Conservation (phyloP, 1,284 basidiomycete species). For the Pyrrhoderma noxium region DNA sequence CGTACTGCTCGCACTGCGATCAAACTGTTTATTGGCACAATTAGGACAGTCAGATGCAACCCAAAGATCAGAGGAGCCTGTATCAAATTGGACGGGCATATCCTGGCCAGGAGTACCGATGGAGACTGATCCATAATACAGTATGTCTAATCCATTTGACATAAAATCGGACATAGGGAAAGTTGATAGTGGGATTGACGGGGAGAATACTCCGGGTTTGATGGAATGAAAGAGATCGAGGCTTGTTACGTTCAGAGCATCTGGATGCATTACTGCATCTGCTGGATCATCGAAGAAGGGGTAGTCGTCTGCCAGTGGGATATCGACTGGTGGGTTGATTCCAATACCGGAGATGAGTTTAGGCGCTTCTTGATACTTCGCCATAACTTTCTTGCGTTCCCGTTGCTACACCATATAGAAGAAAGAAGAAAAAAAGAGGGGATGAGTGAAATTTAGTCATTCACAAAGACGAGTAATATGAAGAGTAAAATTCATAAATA, state of each 20-base stretch:
- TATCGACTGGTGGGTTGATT: slow-evolving; percentile 28
- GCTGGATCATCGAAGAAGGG: slow-evolving; percentile 20
- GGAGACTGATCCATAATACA: slow-evolving; percentile 43
- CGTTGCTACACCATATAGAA: slow-evolving; percentile 21
- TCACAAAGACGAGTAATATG: too few species aligned
- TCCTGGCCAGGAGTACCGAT: slow-evolving; percentile 43
- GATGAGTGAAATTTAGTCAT: too few species aligned
- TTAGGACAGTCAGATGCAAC: slow-evolving; percentile 35
- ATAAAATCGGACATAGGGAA: slow-evolving; percentile 36
- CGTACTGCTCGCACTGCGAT: slow-evolving; percentile 33
- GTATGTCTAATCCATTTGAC: slow-evolving; percentile 33
- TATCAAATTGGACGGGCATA: slow-evolving; percentile 48
- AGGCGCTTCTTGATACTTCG: slow-evolving; percentile 33
- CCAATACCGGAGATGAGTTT: slow-evolving; percentile 31
- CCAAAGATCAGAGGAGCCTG: slow-evolving; percentile 56
- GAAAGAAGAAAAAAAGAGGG: background rate
- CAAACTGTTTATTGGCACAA: slow-evolving; percentile 36
- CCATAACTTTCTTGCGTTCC: slow-evolving; percentile 27
- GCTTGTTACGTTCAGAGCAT: too few species aligned
- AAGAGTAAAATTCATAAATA: too few species aligned
- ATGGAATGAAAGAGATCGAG: background rate
- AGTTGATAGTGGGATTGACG: slow-evolving; percentile 18
- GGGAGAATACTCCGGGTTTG: slow-evolving; percentile 15
- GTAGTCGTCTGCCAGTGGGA: slow-evolving; percentile 24
- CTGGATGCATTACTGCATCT: too few species aligned